phyloP scores from a whole-genome alignment of 805 yeast species.

The Candida bentonensis region DNA sequence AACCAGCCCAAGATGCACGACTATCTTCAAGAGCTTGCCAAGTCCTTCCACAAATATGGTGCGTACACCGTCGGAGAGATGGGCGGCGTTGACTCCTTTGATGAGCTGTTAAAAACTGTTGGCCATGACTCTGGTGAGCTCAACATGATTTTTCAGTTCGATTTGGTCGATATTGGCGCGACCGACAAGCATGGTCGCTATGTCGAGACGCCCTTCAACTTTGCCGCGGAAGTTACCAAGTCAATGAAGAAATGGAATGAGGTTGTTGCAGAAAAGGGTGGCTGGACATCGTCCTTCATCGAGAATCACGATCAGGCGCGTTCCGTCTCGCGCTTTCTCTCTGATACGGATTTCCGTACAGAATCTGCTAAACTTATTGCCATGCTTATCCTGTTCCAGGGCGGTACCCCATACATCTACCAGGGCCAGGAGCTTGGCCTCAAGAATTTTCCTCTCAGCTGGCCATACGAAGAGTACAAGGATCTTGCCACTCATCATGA shows the following conservation, averaged over 20 bases:
- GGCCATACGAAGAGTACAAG: constrained; percentile 36
- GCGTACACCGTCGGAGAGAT: constrained; percentile 46
- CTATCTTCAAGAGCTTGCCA: constrained; percentile 37
- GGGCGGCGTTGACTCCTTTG: constrained; percentile 26
- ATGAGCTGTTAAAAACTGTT: constrained; percentile 12
- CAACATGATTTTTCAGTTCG: constrained; percentile 17
- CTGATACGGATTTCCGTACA: constrained; percentile 24
- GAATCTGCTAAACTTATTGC: constrained; percentile 37
- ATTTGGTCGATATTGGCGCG: constrained; percentile 2
- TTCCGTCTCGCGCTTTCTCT: constrained; percentile 38
- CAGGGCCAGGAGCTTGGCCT: constrained; percentile 52
- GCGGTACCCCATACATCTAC: constrained; percentile 42
- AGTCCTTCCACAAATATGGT: constrained; percentile 32
- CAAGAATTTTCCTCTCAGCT: constrained; percentile 32
- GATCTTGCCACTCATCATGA: constrained; percentile 36
- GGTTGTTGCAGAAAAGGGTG: constrained; percentile 11
- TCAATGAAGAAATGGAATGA: constrained; percentile 25
- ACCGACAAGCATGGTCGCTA: not conserved
- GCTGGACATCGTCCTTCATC: constrained; percentile 40
- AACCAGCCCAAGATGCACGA: constrained; percentile 45
- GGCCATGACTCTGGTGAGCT: constrained; percentile 14
- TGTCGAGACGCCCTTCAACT: not conserved
- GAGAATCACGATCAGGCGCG: constrained; percentile 52
- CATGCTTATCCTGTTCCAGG: constrained; percentile 30
- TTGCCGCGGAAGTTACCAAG: constrained; percentile 5